A percentile compares a stretch with the other conserved stretches of the same genome.
phyloP scores from a whole-genome alignment of 305 asterid genomes.

The Fraxinus floribunda region DNA sequence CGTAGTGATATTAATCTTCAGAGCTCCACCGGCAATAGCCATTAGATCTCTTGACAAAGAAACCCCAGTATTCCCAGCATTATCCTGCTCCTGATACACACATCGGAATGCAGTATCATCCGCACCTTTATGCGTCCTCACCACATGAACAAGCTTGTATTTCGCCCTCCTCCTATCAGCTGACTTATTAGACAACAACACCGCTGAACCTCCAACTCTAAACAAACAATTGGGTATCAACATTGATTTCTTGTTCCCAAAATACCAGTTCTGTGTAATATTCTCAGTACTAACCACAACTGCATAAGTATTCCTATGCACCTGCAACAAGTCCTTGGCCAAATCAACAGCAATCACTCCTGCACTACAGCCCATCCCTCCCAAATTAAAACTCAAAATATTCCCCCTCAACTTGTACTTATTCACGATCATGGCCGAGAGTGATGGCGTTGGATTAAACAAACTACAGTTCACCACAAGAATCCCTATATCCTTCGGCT shows the following conservation, averaged over 20 bases:
- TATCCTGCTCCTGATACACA: constrained; percentile 75
- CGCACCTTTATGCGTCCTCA: constrained; percentile 76
- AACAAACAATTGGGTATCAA: constrained; percentile 80
- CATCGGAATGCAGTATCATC: constrained; percentile 76
- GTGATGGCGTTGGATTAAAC: constrained; percentile 76
- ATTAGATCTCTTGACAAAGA: constrained; percentile 78
- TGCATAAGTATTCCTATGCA: constrained; percentile 73
- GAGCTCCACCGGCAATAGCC: constrained; percentile 86
- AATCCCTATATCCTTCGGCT: not conserved
- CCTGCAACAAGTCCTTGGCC: constrained; percentile 72
- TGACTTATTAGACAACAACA: constrained; percentile 60
- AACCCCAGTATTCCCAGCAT: constrained; percentile 60
- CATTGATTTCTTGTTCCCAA: constrained; percentile 75
- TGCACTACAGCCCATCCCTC: constrained; percentile 95
- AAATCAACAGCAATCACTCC: constrained; percentile 74
- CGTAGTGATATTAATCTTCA: constrained; percentile 73
- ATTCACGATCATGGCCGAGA: constrained; percentile 81
- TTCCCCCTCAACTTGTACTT: constrained; percentile 83
- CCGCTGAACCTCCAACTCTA: constrained; percentile 76
- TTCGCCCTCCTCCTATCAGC: constrained; percentile 55
- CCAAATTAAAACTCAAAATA: constrained; percentile 65
- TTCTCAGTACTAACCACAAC: constrained; percentile 77
- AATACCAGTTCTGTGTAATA: constrained; percentile 81
- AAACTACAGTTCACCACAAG: constrained; percentile 57
- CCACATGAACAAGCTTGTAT: constrained; percentile 75